Base-by-base conservation (phyloP, 1,284 basidiomycete species). In the Malassezia furfur region DNA sequence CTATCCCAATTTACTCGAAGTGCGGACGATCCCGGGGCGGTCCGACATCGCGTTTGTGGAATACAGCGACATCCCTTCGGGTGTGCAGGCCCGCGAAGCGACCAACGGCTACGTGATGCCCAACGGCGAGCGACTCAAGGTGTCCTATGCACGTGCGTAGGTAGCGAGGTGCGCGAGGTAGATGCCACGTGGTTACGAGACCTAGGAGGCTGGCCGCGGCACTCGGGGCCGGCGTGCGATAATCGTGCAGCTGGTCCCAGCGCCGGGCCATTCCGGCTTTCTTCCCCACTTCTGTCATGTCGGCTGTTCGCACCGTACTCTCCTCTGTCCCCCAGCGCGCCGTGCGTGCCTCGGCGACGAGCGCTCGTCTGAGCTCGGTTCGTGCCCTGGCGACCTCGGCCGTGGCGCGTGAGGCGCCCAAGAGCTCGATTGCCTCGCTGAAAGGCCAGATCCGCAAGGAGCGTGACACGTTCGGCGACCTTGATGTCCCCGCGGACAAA, bases 401-500 rank as follows among this genome's bases (percentile, higher is more conserved):
- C 17, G 25, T 12, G 30, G 14, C n/a, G 6, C 17, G 15, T 25
- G 41, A 44, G 30, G 41, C 41, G 30, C 30, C 41, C 6, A 21
- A 25, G 19, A n/a, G 19, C 15, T 21, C 41, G 12, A 31, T 19
- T n/a, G 40, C 43, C 9, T 34, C 38, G 9, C 34, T 36, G 2
- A 28, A 51, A 36, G 36, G 48, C 45, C 8, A 56, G 40, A 66
- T 62, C 61, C 65, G 69, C 40, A 52, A 54, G 49, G 69, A 72
- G 54, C 65, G 62, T 60, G 89, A 93, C 77, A 91, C 90, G 5
- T 93, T 93, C 74, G 89, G 89, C 47, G 87, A 90, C 54, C 83
- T 99, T 52, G 81, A 88, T 70, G 94, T 99, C 45, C 93, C 94
- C 37, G 84, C 86, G 21, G 87, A 96, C 72, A 83, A 86, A 54